Base-by-base conservation (phyloP, 768 basidiomycete genomes). In the Tulasnella calospora region DNA sequence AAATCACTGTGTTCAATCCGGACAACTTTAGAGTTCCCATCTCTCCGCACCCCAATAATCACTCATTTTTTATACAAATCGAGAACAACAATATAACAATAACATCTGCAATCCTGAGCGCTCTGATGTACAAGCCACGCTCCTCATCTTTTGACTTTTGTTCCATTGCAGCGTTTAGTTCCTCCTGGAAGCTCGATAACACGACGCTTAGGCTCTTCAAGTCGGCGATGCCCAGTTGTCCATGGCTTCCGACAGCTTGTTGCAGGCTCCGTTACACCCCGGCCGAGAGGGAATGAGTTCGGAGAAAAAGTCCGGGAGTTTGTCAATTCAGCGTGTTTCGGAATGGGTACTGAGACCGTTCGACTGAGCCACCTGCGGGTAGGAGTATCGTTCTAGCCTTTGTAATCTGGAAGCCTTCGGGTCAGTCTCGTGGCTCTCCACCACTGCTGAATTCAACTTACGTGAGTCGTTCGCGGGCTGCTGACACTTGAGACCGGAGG, bases 401-500 rank as follows among this genome's bases (percentile, higher is more conserved):
- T 23, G 2, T 40, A 27, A 12, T 23, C 51, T 40, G 13, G 38
- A 72, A 15, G 13, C 1, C 23, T 10, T 40, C 3, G 27, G 36
- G 21, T 40, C 38, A 41, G 71, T 13, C 38, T n/a, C 8, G 36
- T 1, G 33, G 27, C 36, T 21, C 36, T 38, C 71, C 0, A 35
- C 8, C 5, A 9, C 23, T 12, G 7, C 23, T 36, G 3, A 21
- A 46, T 38, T 19, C 23, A 30, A 51, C 74, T 75, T 35, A 57
- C 74, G 27, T 27, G 17, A 12, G 44, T 36, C 74, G 8, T 51
- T 10, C 1, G 35, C 4, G 5, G 74, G 19, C 10, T 30, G 55
- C 30, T 61, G 47, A 13, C 46, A 30, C 74, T 55, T 75, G 21
- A 75, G 74, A 21, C 36, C 74, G 19, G 74, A 75, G 13, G 74